These are phyloP conservation scores for Adansonia grandidieri DNA, from an alignment of 441 rosid genomes.

Conservation along the genomic window DNA sequence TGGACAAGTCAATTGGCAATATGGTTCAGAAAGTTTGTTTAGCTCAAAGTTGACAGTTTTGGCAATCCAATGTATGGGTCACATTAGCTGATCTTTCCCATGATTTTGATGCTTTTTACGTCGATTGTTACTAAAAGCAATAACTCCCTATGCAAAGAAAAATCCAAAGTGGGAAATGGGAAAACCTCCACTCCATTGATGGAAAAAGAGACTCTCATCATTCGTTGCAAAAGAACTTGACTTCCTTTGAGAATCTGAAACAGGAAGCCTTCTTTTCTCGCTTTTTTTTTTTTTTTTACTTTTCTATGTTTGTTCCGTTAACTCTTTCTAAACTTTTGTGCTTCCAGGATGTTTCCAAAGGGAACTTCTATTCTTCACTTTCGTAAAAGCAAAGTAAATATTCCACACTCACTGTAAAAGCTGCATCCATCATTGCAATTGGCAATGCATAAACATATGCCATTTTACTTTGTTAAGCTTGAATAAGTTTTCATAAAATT, in stretches of 20 bases:
- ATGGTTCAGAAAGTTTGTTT: background rate
- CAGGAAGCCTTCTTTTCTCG: background rate
- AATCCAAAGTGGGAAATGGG: background rate
- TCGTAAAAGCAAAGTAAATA: background rate
- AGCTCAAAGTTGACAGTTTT: background rate
- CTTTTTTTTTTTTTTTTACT: background rate
- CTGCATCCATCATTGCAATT: background rate
- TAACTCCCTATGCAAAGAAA: background rate
- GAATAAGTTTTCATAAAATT: too few relatives aligned
- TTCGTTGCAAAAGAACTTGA: background rate
- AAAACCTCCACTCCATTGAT: background rate
- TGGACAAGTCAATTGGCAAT: conserved; percentile 4
- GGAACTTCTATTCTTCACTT: background rate
- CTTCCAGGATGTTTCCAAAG: background rate
- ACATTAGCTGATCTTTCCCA: background rate
- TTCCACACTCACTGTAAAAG: background rate
- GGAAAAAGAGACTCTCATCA: background rate
- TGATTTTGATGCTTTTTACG: conserved; percentile 8
- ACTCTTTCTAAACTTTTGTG: background rate
- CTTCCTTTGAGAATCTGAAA: background rate
- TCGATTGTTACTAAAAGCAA: conserved; percentile 21
- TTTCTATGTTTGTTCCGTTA: background rate
- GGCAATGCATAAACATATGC: background rate
- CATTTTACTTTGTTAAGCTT: background rate
- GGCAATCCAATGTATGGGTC: background rate